Evolutionary conservation across 2,329 filamentous ascomycete genomes (phyloP), one percentile per base, ranked within the genome.

Genomic region (Lachnum nothofagi): DNA sequence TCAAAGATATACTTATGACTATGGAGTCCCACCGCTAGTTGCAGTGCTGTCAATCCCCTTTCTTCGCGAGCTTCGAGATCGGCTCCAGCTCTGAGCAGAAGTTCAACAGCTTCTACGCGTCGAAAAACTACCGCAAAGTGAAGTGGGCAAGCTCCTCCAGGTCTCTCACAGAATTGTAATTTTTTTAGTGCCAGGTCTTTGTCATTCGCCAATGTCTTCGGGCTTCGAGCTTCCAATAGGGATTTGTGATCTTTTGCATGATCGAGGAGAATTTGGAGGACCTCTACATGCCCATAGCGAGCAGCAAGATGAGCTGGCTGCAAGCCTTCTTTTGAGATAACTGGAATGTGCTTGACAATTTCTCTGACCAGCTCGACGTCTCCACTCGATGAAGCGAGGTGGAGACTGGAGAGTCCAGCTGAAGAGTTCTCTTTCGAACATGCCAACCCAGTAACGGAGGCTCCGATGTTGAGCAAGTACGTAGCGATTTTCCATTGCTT

Each of bases 1-100:
- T 35, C 44, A n/a, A 46, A 27, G 7, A 40, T 27, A 2, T 39
- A 10, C 17, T 16, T 38, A 16, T 14, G 5, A 7, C 5, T 1
- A 2, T 14, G 1, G 12, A 4, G 3, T 2, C 16, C 12, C 12
- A 38, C 5, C 29, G 44, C 20, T 9, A 9, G 16, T 10, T 22
- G 19, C 16, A 47, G 29, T 3, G 45, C 8, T 16, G 45, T 47
- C 17, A 1, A 6, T 1, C 45, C 45, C 2, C 10, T 19, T 16
- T 42, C 29, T n/a, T 42, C 37, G n/a, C 38, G 37, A 35, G 45
- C 23, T 23, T 47, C 45, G 8, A 47, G 5, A 17, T 47, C 37
- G 20, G 45, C 20, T 42, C 45, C 45, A 5, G 31, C 44, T 27
- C 34, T 20, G 17, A 46, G 33, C 23, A 46, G 16, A 20, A 27